Evolutionary conservation across 225 moss, liverwort and hornwort species (phyloP), one percentile per base, ranked within the genome.

Genomic region (Marchantia paleacea): DNA sequence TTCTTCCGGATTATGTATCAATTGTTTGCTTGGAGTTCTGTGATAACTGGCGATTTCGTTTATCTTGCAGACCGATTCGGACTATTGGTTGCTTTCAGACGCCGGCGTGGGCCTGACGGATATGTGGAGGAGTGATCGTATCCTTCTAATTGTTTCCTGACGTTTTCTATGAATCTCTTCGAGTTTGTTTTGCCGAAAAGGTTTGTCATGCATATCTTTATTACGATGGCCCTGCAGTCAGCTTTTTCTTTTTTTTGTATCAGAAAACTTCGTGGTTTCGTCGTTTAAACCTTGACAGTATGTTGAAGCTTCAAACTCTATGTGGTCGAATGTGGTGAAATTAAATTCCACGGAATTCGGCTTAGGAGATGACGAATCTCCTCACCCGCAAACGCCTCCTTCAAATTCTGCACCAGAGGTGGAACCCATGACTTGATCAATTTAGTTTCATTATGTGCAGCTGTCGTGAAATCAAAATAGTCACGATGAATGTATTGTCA

Each of bases 81-180:
- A 94, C 82, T 94, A 94, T 78, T 92, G 92, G 91, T 80, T 94
- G 84, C 87, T 94, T 0, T 92, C 92, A 14, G 94, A 94, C 76
- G 87, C 89, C 28, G 91, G 91, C 68, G 94, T 94, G 64, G 91
- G 92, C 73, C 88, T 92, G 61, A 91, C 92, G 18, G 94, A 94
- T 47, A 92, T 94, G 92, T 94, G 94, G 94, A 88, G 89, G 55
- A 90, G 85, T 84, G 94, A 94, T 79, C 86, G 94, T 92, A 94
- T 94, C 92, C 94, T 55, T 86, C 28, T 55, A 0, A 4, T 47
- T 76, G 39, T 12, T 3, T 75, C 5, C 13, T 47, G 64, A 65
- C 47, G 47, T 73, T 74, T 4, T 66, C 18, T 29, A 78, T 7
- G 14, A 14, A 30, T 10, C 7, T 71, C 26, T 72, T 66, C 18